Evolutionary conservation across 305 asterid species (phyloP).

Genomic region (Solanum aculeatissimum): DNA sequence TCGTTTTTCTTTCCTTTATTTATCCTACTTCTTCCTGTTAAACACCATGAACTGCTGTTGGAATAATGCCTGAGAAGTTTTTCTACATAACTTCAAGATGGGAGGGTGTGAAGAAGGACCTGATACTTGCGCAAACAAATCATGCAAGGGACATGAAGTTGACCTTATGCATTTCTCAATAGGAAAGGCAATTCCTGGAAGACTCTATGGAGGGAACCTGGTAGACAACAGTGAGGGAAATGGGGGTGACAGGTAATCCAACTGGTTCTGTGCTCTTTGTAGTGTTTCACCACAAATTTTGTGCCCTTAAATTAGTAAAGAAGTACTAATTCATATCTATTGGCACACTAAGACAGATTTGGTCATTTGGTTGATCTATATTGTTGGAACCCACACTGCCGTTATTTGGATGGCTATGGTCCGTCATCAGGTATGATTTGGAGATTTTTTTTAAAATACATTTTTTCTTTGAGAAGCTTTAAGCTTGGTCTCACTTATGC

Average conservation of each 20-base stretch:
- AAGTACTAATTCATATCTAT: neutral
- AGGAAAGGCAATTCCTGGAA: slow-evolving; percentile 59
- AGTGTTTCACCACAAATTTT: neutral
- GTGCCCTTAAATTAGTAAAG: neutral
- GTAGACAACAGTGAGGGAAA: slow-evolving; percentile 41
- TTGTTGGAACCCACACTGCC: slow-evolving; percentile 62
- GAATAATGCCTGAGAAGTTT: slow-evolving; percentile 2
- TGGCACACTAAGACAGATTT: slow-evolving; percentile 24
- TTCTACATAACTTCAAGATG: slow-evolving; percentile 36
- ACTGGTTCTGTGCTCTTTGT: neutral
- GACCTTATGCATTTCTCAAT: slow-evolving; percentile 67
- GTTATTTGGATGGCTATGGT: slow-evolving; percentile 41
- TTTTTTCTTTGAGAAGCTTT: neutral
- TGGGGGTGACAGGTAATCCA: slow-evolving; percentile 53
- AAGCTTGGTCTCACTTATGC: neutral
- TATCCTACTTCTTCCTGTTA: neutral
- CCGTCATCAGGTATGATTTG: slow-evolving; percentile 33
- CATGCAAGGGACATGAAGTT: slow-evolving; percentile 56
- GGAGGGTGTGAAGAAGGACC: slow-evolving; percentile 51
- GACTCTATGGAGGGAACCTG: slow-evolving; percentile 48
- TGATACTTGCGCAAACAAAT: slow-evolving; percentile 46
- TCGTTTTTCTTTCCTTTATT: neutral
- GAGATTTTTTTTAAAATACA: neutral
- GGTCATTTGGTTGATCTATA: slow-evolving; percentile 53
- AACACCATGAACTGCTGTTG: neutral